Conservation (phyloP, 441 rosid species). For the Gossypium laxum region DNA sequence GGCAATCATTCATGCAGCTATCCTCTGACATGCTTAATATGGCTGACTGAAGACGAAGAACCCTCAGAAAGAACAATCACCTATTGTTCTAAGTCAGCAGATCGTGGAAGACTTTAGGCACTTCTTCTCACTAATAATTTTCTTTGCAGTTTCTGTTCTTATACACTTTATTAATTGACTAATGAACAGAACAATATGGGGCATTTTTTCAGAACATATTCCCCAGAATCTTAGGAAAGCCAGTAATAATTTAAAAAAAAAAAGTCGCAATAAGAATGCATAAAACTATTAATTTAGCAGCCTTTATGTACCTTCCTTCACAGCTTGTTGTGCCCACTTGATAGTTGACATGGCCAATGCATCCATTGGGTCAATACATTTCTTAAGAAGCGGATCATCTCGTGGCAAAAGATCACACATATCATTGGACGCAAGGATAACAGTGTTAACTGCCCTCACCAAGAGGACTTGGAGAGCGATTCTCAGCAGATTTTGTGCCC, state of each 20-base stretch:
- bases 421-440: conserved; percentile 60
- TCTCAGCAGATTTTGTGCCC: conserved; percentile 61
- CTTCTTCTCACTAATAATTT: not conserved
- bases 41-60: too few relatives aligned
- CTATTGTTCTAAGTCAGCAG: too few relatives aligned
- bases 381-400: conserved; percentile 63
- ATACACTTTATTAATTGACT: not conserved
- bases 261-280: not conserved
- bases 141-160: not conserved
- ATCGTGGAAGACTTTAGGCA: not conserved
- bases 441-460: conserved; percentile 55
- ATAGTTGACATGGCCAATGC: conserved; percentile 54
- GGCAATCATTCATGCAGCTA: too few relatives aligned
- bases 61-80: too few relatives aligned
- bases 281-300: not conserved
- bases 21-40: too few relatives aligned
- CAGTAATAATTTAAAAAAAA: not conserved
- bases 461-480: conserved; percentile 68
- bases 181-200: not conserved
- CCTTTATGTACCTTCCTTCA: conserved; percentile 19
- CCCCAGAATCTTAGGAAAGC: not conserved
- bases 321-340: conserved; percentile 38
- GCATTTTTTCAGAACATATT: not conserved
- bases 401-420: conserved; percentile 43
- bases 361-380: conserved; percentile 61